Base-by-base conservation (phyloP, 352 stramenopile species). In the Elongisporangium prolatum region DNA sequence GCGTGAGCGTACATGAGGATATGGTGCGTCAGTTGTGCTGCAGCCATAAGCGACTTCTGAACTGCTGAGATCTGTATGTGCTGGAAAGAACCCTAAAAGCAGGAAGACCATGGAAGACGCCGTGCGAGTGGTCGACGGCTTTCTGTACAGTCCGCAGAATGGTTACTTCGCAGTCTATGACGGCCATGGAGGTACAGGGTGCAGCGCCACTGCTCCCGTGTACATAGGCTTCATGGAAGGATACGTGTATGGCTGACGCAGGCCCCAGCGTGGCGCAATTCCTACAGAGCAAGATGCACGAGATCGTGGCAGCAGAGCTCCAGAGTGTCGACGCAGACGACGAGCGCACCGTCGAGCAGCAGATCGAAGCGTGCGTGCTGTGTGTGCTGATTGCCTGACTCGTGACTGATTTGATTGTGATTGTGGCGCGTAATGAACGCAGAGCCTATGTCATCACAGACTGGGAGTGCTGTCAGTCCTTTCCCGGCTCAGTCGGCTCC, bases 101-200 rank as follows among this genome's bases (percentile, higher is more conserved):
- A 73, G 84, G 40, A 87, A 91, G 64, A 91, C 82, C 21, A 94
- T 94, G 84, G 84, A 94, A 58, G 84, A 94, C 71, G 84, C 79
- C 16, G 66, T 85, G 57, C 71, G 79, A 20, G 80, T 92, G 22
- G 77, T 92, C 14, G 84, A 94, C 57, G 76, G 77, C 44, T 91
- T 86, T 58, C 60, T 86, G 22, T 57, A 71, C 13, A 62, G 75
- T 49, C 64, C 63, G 7, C 58, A 72, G 49, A 84, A 88, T 57
- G 80, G 84, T n/a, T 91, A 86, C 60, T 92, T 92, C 59, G 80
- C 69, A 8, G 74, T 94, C 21, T 83, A 89, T 62, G 84, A 94
- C 49, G 84, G 84, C 21, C 84, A 94, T 24, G 84, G 84, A 70
- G 84, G 84, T 91, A 50, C 34, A 52, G 37, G 25, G 47, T 21